These are phyloP conservation scores for Chytridium lagenaria DNA, from an alignment of 371 early-diverging fungal genomes.

Conservation along the genomic window DNA sequence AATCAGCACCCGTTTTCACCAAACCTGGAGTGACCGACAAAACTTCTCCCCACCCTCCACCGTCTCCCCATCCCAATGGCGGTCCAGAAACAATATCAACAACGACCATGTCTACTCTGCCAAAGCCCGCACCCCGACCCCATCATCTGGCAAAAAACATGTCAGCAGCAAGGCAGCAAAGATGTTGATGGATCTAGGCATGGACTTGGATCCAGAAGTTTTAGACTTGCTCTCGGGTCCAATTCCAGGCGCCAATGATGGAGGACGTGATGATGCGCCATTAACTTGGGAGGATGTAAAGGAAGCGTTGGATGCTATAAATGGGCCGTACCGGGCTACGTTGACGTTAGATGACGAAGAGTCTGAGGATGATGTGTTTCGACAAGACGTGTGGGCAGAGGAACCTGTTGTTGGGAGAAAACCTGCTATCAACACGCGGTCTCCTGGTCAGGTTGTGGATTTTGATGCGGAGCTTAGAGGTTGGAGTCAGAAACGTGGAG, in stretches of 20 bases:
- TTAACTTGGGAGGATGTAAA: constrained; percentile 9
- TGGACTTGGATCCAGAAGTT: constrained; percentile 5
- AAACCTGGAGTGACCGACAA: not conserved
- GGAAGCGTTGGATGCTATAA: not conserved
- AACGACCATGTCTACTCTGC: not conserved
- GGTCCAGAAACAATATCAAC: too few relatives aligned
- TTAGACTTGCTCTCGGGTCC: not conserved
- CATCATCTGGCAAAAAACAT: not conserved
- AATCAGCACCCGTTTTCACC: constrained; percentile 8
- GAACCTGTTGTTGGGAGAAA: too few relatives aligned
- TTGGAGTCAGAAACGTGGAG: not conserved
- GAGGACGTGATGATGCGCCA: not conserved
- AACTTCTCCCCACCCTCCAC: not conserved
- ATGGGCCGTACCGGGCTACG: not conserved
- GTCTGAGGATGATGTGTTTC: not conserved
- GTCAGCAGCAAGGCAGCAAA: not conserved
- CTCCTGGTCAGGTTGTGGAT: not conserved
- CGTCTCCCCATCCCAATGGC: not conserved
- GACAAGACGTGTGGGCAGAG: not conserved
- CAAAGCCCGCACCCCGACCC: not conserved
- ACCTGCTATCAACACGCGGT: too few relatives aligned
- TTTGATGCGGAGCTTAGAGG: not conserved
- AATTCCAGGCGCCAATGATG: not conserved
- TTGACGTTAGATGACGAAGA: not conserved
- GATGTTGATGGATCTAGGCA: not conserved